Evolutionary conservation across 371 early-diverging fungal genomes (phyloP), one percentile per base, ranked within the genome.

Genomic region (Saksenaea vasiformis): DNA sequence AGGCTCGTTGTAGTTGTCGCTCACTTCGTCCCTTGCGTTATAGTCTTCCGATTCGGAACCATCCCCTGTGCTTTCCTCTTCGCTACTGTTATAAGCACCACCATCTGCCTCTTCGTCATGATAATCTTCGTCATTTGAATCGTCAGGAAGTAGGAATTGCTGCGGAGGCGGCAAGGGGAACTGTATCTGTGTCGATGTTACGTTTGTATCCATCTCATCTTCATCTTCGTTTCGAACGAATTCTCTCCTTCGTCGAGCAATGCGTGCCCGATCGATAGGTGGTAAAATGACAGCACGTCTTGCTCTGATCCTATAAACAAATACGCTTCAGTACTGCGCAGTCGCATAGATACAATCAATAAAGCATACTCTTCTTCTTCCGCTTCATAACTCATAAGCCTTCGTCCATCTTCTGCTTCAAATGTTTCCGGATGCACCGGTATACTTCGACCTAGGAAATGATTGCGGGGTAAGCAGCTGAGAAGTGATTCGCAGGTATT

Each of bases 61-160:
- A 47, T 47, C 51, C 4, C 51, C 51, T 22, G 51, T 47, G 13
- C 70, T 70, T n/a, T 51, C 69, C 31, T 69, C 66, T 28, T 57
- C 64, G 7, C 62, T 69, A 53, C 62, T 67, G 58, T 67, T 67
- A 37, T 37, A 57, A 22, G 24, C 69, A 43, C 39, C 62, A 39
- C 44, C 34, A 27, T 65, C 70, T 15, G 63, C 62, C 8, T 75
- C 76, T 57, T 67, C 68, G 15, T 57, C 65, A 17, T 77, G 78
- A 59, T 85, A 86, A 43, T 87, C 88, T 51, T 86, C 88, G 24
- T 87, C 90, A 53, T 80, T 84, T 1, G 85, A 82, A 39, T 87
- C 85, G 56, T 86, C 87, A 13, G 85, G 77, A 17, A 80, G 55
- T 28, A 75, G 41, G n/a, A 67, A 59, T 2, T 76, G 67, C 13